Evolutionary conservation across 108 stramenopile genomes (phyloP).

Genomic region (Fistulifera pelliculosa): DNA sequence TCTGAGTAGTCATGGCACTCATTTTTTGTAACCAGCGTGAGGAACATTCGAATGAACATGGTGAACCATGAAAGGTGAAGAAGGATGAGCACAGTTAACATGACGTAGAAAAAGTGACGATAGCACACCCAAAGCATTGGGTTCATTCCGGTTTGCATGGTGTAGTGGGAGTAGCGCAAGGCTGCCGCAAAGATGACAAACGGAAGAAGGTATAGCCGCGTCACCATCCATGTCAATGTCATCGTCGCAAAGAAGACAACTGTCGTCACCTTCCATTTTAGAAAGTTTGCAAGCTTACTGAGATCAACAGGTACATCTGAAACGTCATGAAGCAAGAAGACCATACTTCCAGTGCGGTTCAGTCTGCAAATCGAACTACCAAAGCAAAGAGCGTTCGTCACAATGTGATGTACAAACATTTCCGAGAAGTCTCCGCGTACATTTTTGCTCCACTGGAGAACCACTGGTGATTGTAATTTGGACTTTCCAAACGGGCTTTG

Average conservation of each 20-base stretch:
- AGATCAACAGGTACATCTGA: constrained; percentile 82
- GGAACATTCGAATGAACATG: constrained; percentile 75
- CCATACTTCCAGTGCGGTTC: constrained; percentile 65
- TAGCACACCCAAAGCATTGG: constrained; percentile 26
- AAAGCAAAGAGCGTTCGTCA: constrained; percentile 66
- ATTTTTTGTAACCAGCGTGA: constrained; percentile 54
- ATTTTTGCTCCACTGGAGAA: constrained; percentile 47
- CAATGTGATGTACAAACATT: constrained; percentile 83
- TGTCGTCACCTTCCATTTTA: constrained; percentile 80
- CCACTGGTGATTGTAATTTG: constrained; percentile 14
- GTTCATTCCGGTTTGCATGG: constrained; percentile 18
- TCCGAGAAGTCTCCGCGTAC: constrained; percentile 83
- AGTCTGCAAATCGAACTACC: constrained; percentile 56
- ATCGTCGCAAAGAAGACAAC: constrained; percentile 57
- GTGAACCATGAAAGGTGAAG: constrained; percentile 75
- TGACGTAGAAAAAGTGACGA: constrained; percentile 40
- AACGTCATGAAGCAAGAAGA: constrained; percentile 79
- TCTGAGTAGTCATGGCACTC: constrained; percentile 79
- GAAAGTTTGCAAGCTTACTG: constrained; percentile 82
- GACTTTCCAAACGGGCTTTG: not conserved
- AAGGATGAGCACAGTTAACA: constrained; percentile 44
- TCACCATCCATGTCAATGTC: constrained; percentile 68
- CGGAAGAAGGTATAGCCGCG: constrained; percentile 55
- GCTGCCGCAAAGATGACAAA: constrained; percentile 64
- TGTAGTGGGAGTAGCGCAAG: constrained; percentile 42